Evolutionary conservation across 1,139 yeast genomes (phyloP).

Genomic region (Spathaspora sp.): DNA sequence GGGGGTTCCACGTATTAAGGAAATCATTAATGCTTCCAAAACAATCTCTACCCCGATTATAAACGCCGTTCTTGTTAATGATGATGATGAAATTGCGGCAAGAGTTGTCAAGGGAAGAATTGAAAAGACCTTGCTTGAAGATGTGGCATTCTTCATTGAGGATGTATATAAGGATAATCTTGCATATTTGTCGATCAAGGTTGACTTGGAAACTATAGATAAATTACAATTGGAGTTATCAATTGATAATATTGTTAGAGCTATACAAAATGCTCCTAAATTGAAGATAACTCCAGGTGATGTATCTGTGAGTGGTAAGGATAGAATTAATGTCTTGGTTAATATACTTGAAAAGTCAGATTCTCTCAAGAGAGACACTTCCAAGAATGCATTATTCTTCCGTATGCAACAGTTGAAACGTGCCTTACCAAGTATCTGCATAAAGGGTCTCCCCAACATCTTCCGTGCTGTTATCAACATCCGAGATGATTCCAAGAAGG

Average conservation of each 20-base stretch:
- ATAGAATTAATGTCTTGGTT: conserved; percentile 76
- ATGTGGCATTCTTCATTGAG: conserved; percentile 84
- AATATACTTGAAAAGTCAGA: conserved; percentile 52
- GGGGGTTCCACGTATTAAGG: conserved; percentile 99
- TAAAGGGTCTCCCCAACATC: conserved; percentile 88
- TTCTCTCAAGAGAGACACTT: conserved; percentile 24
- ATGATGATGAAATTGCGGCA: conserved; percentile 94
- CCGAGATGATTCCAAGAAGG: conserved; percentile 81
- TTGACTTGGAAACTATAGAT: conserved; percentile 84
- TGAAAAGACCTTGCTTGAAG: conserved; percentile 86
- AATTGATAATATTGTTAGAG: conserved; percentile 81
- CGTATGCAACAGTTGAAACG: conserved; percentile 89
- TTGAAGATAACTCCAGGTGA: conserved; percentile 76
- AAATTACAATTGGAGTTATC: conserved; percentile 85
- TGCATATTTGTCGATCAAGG: conserved; percentile 77
- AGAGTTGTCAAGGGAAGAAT: conserved; percentile 97
- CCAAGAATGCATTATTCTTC: conserved; percentile 65
- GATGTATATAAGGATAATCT: conserved; percentile 85
- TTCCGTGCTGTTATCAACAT: conserved; percentile 96
- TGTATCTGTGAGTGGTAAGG: conserved; percentile 66
- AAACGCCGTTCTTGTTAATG: conserved; percentile 90
- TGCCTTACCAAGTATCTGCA: conserved; percentile 80
- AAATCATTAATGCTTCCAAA: conserved; percentile 95
- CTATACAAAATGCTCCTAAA: conserved; percentile 84
- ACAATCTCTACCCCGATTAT: conserved; percentile 95